Percentiles rank a stretch among this genome's conserved stretches.
phyloP scores from a whole-genome alignment of 169 alveolate species.

The Eimeria praecox region DNA sequence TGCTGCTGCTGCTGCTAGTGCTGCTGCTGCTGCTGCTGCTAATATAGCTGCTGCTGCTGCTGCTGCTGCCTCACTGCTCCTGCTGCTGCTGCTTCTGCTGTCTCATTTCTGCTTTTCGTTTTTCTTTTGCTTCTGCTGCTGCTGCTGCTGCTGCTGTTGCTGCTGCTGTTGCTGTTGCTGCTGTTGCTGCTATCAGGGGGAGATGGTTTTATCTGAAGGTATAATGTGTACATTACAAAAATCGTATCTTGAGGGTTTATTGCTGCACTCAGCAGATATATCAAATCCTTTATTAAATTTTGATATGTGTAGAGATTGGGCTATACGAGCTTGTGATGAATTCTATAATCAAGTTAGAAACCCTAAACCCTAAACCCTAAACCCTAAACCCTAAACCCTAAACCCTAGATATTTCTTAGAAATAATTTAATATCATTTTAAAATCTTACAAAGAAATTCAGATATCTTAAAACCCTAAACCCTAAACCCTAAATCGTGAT shows the following conservation, averaged over 20 bases:
- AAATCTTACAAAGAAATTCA: not conserved
- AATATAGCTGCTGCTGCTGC: too few relatives aligned
- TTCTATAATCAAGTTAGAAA: slow-evolving; percentile 73
- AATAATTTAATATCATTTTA: too few relatives aligned
- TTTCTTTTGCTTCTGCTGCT: not conserved
- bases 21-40: not conserved
- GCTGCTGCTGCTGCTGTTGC: not conserved
- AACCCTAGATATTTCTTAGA: not conserved
- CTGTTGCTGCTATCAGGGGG: slow-evolving; percentile 36
- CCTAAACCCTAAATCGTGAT: slow-evolving; percentile 7
- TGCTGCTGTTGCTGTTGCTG: not conserved
- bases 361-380: not conserved
- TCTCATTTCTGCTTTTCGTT: not conserved
- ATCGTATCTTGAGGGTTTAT: not conserved
- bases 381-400: not conserved
- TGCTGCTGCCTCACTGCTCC: slow-evolving; percentile 89
- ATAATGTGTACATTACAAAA: slow-evolving; percentile 17
- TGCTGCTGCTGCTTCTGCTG: slow-evolving; percentile 81
- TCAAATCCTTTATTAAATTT: not conserved
- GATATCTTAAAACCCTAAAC: not conserved
- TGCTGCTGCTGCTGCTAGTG: not conserved
- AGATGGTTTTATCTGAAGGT: slow-evolving; percentile 61
- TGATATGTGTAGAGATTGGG: slow-evolving; percentile 78
- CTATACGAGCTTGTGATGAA: slow-evolving; percentile 79
- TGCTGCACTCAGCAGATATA: slow-evolving; percentile 5